Percentiles rank a stretch among this genome's conserved stretches.
Conservation (phyloP, 192 early-diverging fungal species). For the Mortierella antarctica region DNA sequence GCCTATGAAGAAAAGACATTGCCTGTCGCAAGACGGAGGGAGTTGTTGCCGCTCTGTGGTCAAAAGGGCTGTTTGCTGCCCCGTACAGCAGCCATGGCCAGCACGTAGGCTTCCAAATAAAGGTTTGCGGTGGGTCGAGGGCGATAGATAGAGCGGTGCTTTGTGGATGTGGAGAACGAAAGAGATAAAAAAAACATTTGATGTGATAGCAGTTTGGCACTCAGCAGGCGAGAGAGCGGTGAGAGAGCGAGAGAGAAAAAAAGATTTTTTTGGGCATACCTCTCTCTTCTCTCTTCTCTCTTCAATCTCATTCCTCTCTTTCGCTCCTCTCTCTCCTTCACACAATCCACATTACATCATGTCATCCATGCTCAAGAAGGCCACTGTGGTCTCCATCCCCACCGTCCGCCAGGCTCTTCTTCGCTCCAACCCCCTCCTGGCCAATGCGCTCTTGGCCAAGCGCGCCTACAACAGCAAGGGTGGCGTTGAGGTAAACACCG, state of each 20-base stretch:
- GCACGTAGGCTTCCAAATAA: too few relatives aligned
- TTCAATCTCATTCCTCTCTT: not conserved
- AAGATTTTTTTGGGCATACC: not conserved
- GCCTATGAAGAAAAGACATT: too few relatives aligned
- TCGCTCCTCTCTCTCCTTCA: not conserved
- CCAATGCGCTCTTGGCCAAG: conserved; percentile 41
- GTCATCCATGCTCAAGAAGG: conserved; percentile 49
- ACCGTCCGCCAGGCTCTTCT: conserved; percentile 45
- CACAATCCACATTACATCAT: conserved; percentile 14
- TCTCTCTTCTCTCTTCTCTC: conserved; percentile 3
- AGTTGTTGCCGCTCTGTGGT: too few relatives aligned
- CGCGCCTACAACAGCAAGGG: conserved; percentile 49
- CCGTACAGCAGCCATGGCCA: too few relatives aligned
- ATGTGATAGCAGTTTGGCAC: not conserved
- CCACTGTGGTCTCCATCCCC: conserved; percentile 51
- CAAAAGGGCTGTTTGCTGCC: too few relatives aligned
- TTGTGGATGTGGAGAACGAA: not conserved
- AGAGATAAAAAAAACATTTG: not conserved
- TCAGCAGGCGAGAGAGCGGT: not conserved
- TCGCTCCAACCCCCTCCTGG: conserved; percentile 51
- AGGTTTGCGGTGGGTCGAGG: not conserved
- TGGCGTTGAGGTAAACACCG: conserved; percentile 45
- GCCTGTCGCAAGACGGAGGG: too few relatives aligned
- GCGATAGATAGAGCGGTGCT: not conserved
- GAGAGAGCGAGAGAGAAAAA: too few relatives aligned